Evolutionary conservation across 768 basidiomycete genomes (phyloP), one percentile per base, ranked within the genome.

Genomic region (Trametes sanguinea): DNA sequence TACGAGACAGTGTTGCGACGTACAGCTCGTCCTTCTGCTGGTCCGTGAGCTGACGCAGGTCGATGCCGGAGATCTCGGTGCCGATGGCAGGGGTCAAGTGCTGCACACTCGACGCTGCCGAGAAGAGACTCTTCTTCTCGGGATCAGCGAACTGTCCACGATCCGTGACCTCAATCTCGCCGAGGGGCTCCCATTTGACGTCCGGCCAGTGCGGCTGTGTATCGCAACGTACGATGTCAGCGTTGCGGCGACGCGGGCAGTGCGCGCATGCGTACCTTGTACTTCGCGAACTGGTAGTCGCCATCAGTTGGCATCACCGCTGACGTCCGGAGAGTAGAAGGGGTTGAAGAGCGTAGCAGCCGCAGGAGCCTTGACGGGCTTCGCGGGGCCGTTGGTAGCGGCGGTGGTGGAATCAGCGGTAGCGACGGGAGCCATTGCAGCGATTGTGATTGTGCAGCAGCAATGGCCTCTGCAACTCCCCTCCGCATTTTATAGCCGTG

Each of bases 21-120:
- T 65, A 90, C 89, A 92, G 78, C 68, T 93, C 91, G 68, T 93
- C 89, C 75, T 90, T 92, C 73, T 93, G 90, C 32, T 75, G 61
- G 59, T 81, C 77, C 2, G 85, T 80, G 8, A 92, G 77, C 67
- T 89, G 85, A 59, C 86, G 79, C 29, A 94, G 79, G 73, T 94
- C 90, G 63, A 93, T 76, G 6, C 90, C 91, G 4, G 75, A 70
- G 50, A 93, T 76, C 71, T 93, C 91, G 32, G 89, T 90, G 16
- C 90, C 92, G 65, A 93, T 87, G 40, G 80, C 77, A 2, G 87
- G 88, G 0, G 88, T 89, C 48, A 92, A 75, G 66, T 90, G 80
- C 62, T 78, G 82, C 53, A 92, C 83, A 70, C 86, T 89, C 58
- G 77, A 77, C 10, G 87, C 90, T 17, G 86, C 89, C 53, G 77